Percentiles rank a stretch among this genome's conserved stretches.
Conservation (phyloP, 176 grass and related monocot species). For the Stipa capillata region DNA sequence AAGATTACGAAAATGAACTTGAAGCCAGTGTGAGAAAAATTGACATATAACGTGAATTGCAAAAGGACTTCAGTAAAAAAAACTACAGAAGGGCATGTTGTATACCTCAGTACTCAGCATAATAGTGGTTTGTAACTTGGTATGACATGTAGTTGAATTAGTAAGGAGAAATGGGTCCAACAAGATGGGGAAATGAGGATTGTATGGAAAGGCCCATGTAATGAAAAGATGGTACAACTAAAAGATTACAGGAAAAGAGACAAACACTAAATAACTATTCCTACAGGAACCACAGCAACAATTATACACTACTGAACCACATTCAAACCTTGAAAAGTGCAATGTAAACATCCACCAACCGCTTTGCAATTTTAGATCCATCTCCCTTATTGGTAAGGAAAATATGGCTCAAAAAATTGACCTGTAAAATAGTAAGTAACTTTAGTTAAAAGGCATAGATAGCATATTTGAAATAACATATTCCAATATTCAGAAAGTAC, state of each 20-base stretch:
- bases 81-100: too few species aligned
- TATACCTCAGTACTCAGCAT: background rate
- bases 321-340: constrained; percentile 81
- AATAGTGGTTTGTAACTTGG: background rate
- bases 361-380: constrained; percentile 88
- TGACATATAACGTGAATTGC: background rate
- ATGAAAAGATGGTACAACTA: constrained; percentile 24
- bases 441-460: constrained; percentile 13
- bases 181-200: background rate
- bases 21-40: background rate
- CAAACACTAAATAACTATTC: background rate
- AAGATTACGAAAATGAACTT: background rate
- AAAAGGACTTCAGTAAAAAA: background rate
- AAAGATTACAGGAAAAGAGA: background rate
- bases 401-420: constrained; percentile 95
- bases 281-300: background rate
- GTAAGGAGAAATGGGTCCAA: background rate
- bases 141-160: too few species aligned
- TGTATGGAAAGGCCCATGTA: background rate
- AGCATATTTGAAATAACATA: background rate
- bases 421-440: constrained; percentile 39
- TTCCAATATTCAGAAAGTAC: background rate
- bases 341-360: constrained; percentile 88
- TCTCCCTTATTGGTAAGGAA: constrained; percentile 65
- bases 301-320: constrained; percentile 5